phyloP scores from a whole-genome alignment of 2,329 filamentous ascomycete genomes.

The Colletotrichum salicis region DNA sequence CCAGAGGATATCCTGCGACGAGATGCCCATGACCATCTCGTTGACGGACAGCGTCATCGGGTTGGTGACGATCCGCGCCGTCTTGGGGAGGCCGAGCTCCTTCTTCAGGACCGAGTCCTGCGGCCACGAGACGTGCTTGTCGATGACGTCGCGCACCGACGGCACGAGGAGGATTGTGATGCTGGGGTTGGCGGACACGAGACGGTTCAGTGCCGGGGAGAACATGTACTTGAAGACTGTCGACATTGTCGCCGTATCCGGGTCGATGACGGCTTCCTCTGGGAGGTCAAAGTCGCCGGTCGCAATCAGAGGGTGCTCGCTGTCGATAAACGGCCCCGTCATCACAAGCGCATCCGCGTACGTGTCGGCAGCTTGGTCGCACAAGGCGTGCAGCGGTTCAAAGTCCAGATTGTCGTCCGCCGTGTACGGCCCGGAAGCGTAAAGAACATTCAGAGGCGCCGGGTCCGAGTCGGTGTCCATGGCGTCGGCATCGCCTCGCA shows the following conservation, averaged over 20 bases:
- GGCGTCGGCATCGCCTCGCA: conserved; percentile 72
- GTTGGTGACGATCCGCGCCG: conserved; percentile 83
- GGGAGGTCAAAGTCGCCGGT: conserved; percentile 82
- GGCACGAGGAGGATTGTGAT: conserved; percentile 87
- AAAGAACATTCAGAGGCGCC: conserved; percentile 78
- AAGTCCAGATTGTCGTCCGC: conserved; percentile 93
- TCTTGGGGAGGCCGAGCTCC: conserved; percentile 82
- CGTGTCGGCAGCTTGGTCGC: conserved; percentile 77
- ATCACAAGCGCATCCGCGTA: conserved; percentile 84
- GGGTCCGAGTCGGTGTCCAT: conserved; percentile 67
- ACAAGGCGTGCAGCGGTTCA: conserved; percentile 84
- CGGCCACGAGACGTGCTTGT: conserved; percentile 88
- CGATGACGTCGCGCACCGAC: conserved; percentile 83
- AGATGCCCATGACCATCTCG: conserved; percentile 84
- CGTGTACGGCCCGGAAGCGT: conserved; percentile 90
- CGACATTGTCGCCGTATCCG: conserved; percentile 81
- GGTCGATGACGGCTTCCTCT: conserved; percentile 72
- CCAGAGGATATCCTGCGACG: conserved; percentile 83
- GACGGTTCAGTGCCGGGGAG: conserved; percentile 75
- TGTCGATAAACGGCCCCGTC: conserved; percentile 88
- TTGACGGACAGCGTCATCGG: conserved; percentile 91
- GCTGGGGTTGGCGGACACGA: conserved; percentile 75
- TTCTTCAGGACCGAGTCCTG: conserved; percentile 71
- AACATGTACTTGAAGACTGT: conserved; percentile 88
- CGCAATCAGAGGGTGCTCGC: conserved; percentile 89